Conservation (phyloP, 805 yeast genomes). For the Yarrowia deformans region DNA sequence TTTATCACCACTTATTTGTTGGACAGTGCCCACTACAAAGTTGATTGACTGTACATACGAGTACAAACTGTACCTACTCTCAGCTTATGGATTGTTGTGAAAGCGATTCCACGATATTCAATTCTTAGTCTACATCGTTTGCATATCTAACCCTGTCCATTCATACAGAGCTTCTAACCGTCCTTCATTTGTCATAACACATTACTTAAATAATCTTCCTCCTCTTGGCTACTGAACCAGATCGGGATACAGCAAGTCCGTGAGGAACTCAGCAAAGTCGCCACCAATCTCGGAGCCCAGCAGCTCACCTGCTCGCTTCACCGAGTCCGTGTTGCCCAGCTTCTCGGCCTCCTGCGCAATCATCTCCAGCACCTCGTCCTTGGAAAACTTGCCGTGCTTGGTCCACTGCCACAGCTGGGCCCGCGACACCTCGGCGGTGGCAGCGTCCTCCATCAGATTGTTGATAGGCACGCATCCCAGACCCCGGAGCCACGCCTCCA, state of each 20-base stretch:
- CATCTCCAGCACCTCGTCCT: conserved; percentile 46
- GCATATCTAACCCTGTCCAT: too few relatives aligned
- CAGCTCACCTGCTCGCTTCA: conserved; percentile 11
- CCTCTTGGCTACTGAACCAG: neutral
- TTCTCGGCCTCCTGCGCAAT: conserved; percentile 28
- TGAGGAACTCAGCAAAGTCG: conserved; percentile 36
- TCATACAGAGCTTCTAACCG: too few relatives aligned
- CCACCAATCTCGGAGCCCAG: conserved; percentile 28
- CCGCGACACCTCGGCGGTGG: conserved; percentile 75
- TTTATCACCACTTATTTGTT: too few relatives aligned
- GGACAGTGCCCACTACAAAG: too few relatives aligned
- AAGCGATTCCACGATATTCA: too few relatives aligned
- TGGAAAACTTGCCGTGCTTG: conserved; percentile 62
- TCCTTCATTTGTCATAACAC: too few relatives aligned
- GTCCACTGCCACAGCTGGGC: conserved; percentile 77
- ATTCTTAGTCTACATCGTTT: too few relatives aligned
- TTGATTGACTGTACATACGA: too few relatives aligned
- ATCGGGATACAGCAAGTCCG: conserved; percentile 27
- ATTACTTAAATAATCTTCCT: neutral
- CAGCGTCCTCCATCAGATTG: conserved; percentile 78
- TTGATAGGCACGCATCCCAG: conserved; percentile 75
- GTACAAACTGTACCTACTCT: too few relatives aligned
- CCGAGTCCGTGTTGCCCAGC: conserved; percentile 18
- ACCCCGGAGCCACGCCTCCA: conserved; percentile 75
- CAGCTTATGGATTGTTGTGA: too few relatives aligned